Conservation (phyloP, 805 yeast species). For the Wickerhamiella parazyma region DNA sequence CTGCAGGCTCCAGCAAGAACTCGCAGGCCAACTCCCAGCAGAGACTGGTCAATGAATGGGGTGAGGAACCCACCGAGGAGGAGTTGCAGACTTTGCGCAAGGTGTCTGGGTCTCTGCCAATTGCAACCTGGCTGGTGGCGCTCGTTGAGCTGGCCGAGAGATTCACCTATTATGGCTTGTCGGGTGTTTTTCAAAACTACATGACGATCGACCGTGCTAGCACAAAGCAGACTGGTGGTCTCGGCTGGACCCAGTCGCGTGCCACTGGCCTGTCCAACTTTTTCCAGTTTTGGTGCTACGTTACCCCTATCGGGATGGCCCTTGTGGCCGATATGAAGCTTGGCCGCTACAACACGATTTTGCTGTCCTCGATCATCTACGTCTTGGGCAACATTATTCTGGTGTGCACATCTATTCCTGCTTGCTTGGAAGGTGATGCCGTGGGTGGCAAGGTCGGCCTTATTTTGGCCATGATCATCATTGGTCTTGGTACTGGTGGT, state of each 20-base stretch:
- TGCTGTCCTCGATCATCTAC: slow-evolving; percentile 45
- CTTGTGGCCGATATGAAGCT: slow-evolving; percentile 58
- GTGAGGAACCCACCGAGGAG: slow-evolving; percentile 35
- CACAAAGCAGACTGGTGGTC: slow-evolving; percentile 32
- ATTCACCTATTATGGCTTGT: slow-evolving; percentile 65
- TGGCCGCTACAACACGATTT: slow-evolving; percentile 61
- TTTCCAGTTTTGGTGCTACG: slow-evolving; percentile 71
- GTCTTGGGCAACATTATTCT: slow-evolving; percentile 48
- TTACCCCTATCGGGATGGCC: slow-evolving; percentile 69
- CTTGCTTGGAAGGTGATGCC: slow-evolving; percentile 29
- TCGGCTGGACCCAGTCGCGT: slow-evolving; percentile 44
- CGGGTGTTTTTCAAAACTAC: slow-evolving; percentile 66
- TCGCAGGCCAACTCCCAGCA: background rate
- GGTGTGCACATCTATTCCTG: slow-evolving; percentile 57
- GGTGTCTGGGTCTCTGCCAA: slow-evolving; percentile 39
- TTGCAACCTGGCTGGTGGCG: slow-evolving; percentile 49
- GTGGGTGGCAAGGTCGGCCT: slow-evolving; percentile 50
- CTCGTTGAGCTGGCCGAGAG: slow-evolving; percentile 70
- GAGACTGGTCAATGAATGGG: slow-evolving; percentile 5
- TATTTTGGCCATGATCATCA: slow-evolving; percentile 38
- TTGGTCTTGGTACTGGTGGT: slow-evolving; percentile 72
- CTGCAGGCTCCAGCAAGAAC: background rate
- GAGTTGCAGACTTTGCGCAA: slow-evolving; percentile 40
- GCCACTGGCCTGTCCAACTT: slow-evolving; percentile 64
- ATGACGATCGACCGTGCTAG: slow-evolving; percentile 38